A percentile compares a stretch with the other conserved stretches of the same genome.
Conservation (phyloP, 345 rosid genomes). For the Bruguiera gymnorhiza region DNA sequence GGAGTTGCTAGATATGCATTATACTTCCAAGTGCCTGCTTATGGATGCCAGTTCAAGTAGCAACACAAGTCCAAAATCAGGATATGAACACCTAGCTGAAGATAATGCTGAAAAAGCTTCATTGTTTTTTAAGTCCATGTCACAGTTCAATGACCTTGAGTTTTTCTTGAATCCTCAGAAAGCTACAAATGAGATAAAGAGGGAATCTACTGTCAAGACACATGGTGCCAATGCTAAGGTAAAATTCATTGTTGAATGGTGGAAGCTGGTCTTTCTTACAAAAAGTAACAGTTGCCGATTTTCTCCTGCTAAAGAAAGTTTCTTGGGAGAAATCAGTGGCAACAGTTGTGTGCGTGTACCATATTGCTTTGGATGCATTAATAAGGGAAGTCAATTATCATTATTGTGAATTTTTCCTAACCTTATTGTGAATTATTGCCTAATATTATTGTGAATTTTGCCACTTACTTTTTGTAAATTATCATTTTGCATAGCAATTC, state of each 20-base stretch:
- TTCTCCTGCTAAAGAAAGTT: neutral
- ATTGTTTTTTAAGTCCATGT: slow-evolving; percentile 55
- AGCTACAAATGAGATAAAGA: slow-evolving; percentile 38
- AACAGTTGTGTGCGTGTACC: neutral
- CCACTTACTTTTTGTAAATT: neutral
- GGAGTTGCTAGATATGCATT: slow-evolving; percentile 33
- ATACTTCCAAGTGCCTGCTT: slow-evolving; percentile 25
- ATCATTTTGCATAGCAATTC: no score
- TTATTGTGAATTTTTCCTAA: neutral
- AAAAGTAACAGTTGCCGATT: neutral
- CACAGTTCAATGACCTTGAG: slow-evolving; percentile 73
- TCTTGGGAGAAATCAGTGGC: neutral
- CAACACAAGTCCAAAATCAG: slow-evolving; percentile 27
- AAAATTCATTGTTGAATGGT: slow-evolving; percentile 2
- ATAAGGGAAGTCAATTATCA: neutral
- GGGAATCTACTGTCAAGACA: slow-evolving; percentile 29
- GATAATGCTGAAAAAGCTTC: slow-evolving; percentile 43
- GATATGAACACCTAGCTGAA: slow-evolving; percentile 31
- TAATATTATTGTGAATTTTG: neutral
- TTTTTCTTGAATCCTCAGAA: slow-evolving; percentile 80
- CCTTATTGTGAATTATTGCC: neutral
- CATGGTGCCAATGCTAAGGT: slow-evolving; percentile 27
- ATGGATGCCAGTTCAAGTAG: slow-evolving; percentile 31
- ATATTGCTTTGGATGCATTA: neutral
- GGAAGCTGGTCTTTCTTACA: neutral